Evolutionary conservation across 169 alveolate genomes (phyloP), one percentile per base, ranked within the genome.

Genomic region (Babesia gibsoni): DNA sequence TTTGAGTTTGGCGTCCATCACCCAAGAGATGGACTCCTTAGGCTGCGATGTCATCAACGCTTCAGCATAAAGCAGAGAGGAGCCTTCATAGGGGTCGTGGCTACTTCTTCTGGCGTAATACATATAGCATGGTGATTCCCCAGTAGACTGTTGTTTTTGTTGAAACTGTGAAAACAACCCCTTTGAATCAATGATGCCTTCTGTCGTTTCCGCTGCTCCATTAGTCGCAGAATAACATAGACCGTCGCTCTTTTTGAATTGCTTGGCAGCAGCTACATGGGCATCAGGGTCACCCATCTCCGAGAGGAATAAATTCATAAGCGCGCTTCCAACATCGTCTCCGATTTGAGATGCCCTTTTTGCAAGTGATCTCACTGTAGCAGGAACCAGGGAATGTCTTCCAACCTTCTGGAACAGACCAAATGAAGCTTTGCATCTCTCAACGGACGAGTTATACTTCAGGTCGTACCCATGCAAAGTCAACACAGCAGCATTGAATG

Each of bases 221-320:
- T n/a, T n/a, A n/a, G n/a, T n/a, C n/a, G n/a, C n/a, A n/a, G 46
- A 35, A 50, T 59, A 77, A 33, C 86, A 77, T 33, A 77, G 61
- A 33, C 25, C 45, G n/a, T 69, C 25, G 70, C 57, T 67, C 10
- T 20, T 41, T 32, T 74, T 68, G 90, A 94, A 92, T 22, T 89
- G 81, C 45, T 68, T 81, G 1, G 94, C 90, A 1, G 95, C 90
- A 52, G 83, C 88, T 8, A 86, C 89, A 58, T 92, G 95, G 23
- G 91, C 94, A 8, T 83, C 84, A 18, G 90, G 73, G 48, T 90
- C 92, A 0, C 96, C 96, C 65, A 91, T 33, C 52, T 92, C 96
- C 10, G 95, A 84, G 9, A 92, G 77, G 53, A 92, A 77, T 84
- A 92, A 79, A 30, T 78, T 78, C 49, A 82, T 37, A n/a, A 92